These are phyloP conservation scores for Graphilbum fragrans DNA, from an alignment of 2,329 filamentous ascomycete genomes.

Conservation along the genomic window DNA sequence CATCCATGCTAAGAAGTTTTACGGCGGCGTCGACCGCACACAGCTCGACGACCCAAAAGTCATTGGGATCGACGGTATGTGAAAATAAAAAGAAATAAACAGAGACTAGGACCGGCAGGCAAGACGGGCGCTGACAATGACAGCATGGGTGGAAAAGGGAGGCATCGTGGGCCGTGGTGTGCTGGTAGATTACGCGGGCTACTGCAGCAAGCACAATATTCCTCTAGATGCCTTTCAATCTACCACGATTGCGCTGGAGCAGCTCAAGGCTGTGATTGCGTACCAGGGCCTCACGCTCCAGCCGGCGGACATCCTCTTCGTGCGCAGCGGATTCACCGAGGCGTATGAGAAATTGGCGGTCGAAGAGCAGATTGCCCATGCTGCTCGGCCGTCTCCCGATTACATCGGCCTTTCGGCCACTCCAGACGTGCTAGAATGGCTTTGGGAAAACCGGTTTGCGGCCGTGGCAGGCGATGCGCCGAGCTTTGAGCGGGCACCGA, in stretches of 20 bases:
- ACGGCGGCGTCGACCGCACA: constrained; percentile 3
- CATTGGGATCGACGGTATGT: constrained; percentile 8
- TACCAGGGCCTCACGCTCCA: constrained; percentile 21
- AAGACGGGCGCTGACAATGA: not conserved
- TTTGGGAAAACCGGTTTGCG: constrained; percentile 32
- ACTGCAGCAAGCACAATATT: constrained; percentile 4
- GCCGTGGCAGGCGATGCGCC: constrained; percentile 30
- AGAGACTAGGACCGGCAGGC: not conserved
- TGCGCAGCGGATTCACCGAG: constrained; percentile 22
- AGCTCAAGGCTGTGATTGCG: constrained; percentile 20
- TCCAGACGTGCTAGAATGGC: constrained; percentile 24
- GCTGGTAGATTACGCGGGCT: constrained; percentile 26
- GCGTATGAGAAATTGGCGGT: constrained; percentile 16
- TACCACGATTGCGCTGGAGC: constrained; percentile 12
- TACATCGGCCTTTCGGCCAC: constrained; percentile 25
- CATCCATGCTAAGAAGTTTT: constrained; percentile 7
- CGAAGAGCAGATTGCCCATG: constrained; percentile 16
- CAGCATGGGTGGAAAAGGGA: constrained; percentile 19
- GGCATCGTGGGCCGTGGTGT: constrained; percentile 30
- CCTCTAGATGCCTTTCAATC: constrained; percentile 6
- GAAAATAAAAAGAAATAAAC: not conserved
- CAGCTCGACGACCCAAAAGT: constrained; percentile 5
- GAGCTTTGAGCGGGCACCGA: constrained; percentile 29
- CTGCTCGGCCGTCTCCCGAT: constrained; percentile 14
- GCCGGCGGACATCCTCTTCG: constrained; percentile 24